phyloP scores from a whole-genome alignment of 345 rosid genomes.

The Atalantia buxifolia region DNA sequence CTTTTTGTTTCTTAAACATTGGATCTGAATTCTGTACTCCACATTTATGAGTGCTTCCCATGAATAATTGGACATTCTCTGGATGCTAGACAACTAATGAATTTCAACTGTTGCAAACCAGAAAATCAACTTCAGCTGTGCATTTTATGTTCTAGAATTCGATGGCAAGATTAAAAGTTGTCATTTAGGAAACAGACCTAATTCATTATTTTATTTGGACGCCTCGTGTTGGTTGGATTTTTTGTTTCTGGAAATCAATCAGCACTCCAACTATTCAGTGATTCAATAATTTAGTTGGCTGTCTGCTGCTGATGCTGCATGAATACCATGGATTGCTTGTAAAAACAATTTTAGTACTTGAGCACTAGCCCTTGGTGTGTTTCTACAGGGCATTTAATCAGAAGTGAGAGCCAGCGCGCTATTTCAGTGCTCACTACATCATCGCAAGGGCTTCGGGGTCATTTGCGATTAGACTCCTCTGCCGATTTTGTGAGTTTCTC shows the following conservation, averaged over 20 bases:
- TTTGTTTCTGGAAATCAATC: constrained; percentile 34
- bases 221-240: constrained; percentile 37
- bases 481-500: constrained; percentile 32
- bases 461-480: constrained; percentile 17
- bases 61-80: constrained; percentile 12
- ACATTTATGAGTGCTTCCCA: background rate
- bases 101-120: constrained; percentile 23
- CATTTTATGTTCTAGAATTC: constrained; percentile 17
- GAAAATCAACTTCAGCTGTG: constrained; percentile 19
- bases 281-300: constrained; percentile 41
- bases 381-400: constrained; percentile 44
- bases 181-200: constrained; percentile 26
- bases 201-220: constrained; percentile 31
- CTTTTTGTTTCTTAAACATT: background rate
- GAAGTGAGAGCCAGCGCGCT: constrained; percentile 47
- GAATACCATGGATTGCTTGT: constrained; percentile 2
- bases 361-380: constrained; percentile 30
- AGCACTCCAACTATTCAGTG: constrained; percentile 37
- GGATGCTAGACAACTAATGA: constrained; percentile 24
- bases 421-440: constrained; percentile 48
- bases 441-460: constrained; percentile 30
- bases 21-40: background rate
- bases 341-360: constrained; percentile 9
- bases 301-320: constrained; percentile 29
- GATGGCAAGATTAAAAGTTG: constrained; percentile 22